A percentile compares a stretch with the other conserved stretches of the same genome.
phyloP scores from a whole-genome alignment of 108 stramenopile genomes.

The Nitzschia sp. region DNA sequence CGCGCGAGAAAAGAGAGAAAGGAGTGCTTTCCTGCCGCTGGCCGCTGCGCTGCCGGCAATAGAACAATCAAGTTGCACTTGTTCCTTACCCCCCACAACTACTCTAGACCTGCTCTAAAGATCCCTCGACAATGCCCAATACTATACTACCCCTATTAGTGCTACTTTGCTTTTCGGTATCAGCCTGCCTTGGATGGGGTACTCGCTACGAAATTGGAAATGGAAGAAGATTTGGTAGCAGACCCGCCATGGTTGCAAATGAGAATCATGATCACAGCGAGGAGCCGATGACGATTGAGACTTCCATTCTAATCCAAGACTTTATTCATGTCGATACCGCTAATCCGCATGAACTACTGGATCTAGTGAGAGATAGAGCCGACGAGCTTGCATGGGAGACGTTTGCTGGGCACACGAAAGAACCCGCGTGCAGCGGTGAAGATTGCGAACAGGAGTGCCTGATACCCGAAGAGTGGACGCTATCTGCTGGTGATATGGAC shows the following conservation, averaged over 20 bases:
- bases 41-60: too few relatives aligned
- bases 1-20: too few relatives aligned
- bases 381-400: conserved; percentile 20
- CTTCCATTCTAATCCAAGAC: conserved; percentile 7
- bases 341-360: not conserved
- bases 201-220: not conserved
- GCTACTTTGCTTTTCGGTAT: not conserved
- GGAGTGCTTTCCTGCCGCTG: too few relatives aligned
- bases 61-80: too few relatives aligned
- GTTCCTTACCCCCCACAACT: too few relatives aligned
- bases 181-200: not conserved
- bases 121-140: too few relatives aligned
- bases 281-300: not conserved
- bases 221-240: not conserved
- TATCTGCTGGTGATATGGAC: not conserved
- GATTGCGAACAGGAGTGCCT: conserved; percentile 23
- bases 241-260: not conserved
- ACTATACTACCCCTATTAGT: too few relatives aligned
- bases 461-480: conserved; percentile 19
- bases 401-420: not conserved
- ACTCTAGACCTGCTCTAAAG: too few relatives aligned
- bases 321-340: not conserved
- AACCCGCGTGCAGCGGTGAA: not conserved
- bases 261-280: not conserved
- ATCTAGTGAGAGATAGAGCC: conserved; percentile 9